phyloP scores from a whole-genome alignment of 1,139 yeast genomes.

The Diutina scorzettiae region DNA sequence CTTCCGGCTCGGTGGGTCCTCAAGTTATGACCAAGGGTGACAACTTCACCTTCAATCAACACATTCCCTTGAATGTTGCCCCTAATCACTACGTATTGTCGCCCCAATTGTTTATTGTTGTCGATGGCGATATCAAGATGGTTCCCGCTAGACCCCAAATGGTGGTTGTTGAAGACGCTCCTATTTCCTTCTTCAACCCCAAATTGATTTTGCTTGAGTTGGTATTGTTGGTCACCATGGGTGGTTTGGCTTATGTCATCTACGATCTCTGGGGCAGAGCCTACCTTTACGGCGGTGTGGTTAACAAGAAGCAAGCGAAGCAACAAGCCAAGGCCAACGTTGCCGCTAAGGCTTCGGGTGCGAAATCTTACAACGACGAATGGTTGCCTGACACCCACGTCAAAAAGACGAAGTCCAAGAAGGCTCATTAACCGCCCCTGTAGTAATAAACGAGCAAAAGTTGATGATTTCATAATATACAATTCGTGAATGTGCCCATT shows the following conservation, averaged over 20 bases:
- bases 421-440: too few relatives aligned
- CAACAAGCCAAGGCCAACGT: constrained; percentile 16
- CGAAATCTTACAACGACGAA: not conserved
- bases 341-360: constrained; percentile 17
- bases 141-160: constrained; percentile 49
- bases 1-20: constrained; percentile 59
- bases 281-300: constrained; percentile 28
- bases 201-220: constrained; percentile 54
- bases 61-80: constrained; percentile 40
- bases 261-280: constrained; percentile 34
- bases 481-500: too few relatives aligned
- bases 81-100: constrained; percentile 49
- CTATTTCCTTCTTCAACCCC: constrained; percentile 63
- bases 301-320: constrained; percentile 8
- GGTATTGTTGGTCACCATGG: constrained; percentile 39
- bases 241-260: constrained; percentile 35
- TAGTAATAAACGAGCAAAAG: too few relatives aligned
- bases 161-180: constrained; percentile 48
- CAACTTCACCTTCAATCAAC: constrained; percentile 37
- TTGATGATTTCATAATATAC: too few relatives aligned
- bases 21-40: constrained; percentile 39
- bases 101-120: constrained; percentile 47
- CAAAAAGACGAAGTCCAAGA: constrained; percentile 2
- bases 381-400: constrained; percentile 5
- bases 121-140: constrained; percentile 40